A percentile compares a stretch with the other conserved stretches of the same genome.
phyloP scores from a whole-genome alignment of 2,329 filamentous ascomycete genomes.

The Penicillium sp. region DNA sequence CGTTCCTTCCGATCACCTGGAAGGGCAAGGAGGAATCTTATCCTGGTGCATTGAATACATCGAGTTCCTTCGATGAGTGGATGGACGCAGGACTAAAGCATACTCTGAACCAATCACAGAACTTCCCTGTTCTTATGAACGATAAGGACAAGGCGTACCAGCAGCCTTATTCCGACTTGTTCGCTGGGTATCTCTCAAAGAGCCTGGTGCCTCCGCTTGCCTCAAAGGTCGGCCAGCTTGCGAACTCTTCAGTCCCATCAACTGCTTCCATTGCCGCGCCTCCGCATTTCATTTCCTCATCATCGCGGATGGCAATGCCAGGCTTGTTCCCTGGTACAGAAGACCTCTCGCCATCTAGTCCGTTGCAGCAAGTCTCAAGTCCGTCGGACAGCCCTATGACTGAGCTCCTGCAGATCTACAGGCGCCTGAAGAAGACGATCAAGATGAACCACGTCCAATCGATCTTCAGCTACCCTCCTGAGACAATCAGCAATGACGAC shows the following conservation, averaged over 20 bases:
- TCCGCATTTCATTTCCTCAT: slow-evolving; percentile 27
- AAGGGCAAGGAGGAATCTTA: slow-evolving; percentile 83
- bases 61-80: slow-evolving; percentile 63
- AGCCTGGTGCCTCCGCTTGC: slow-evolving; percentile 50
- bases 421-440: slow-evolving; percentile 53
- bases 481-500: slow-evolving; percentile 43
- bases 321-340: slow-evolving; percentile 38
- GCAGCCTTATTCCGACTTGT: slow-evolving; percentile 45
- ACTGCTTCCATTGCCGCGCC: slow-evolving; percentile 1
- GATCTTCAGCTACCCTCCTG: slow-evolving; percentile 43
- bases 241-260: slow-evolving; percentile 26
- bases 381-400: slow-evolving; percentile 34
- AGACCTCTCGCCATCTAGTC: slow-evolving; percentile 27
- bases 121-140: slow-evolving; percentile 39
- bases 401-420: slow-evolving; percentile 54
- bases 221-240: slow-evolving; percentile 36
- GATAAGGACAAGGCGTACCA: slow-evolving; percentile 33
- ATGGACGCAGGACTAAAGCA: slow-evolving; percentile 57
- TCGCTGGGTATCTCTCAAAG: slow-evolving; percentile 50
- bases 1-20: slow-evolving; percentile 93
- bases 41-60: slow-evolving; percentile 63
- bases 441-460: slow-evolving; percentile 49
- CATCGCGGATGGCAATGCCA: slow-evolving; percentile 34
- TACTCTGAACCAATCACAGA: slow-evolving; percentile 47
- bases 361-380: slow-evolving; percentile 30